A percentile compares a stretch with the other conserved stretches of the same genome.
Conservation (phyloP, 805 yeast species). For the Sugiyamaella americana region DNA sequence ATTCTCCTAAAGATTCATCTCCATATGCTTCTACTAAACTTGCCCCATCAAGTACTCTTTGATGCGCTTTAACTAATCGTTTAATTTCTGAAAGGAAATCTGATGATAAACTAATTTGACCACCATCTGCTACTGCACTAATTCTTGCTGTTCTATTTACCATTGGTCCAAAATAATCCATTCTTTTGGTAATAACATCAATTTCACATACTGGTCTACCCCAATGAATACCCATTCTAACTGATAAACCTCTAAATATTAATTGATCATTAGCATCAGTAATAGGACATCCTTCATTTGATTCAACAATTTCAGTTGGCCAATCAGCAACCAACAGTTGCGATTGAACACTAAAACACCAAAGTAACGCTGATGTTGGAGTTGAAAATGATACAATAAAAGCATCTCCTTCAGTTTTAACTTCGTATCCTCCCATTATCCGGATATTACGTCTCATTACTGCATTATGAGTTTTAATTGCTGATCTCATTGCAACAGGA, state of each 20-base stretch:
- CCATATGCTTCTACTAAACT: slow-evolving; percentile 37
- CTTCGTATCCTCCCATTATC: slow-evolving; percentile 95
- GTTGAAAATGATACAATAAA: slow-evolving; percentile 97
- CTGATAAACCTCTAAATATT: slow-evolving; percentile 84
- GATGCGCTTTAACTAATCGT: slow-evolving; percentile 34
- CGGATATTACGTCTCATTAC: slow-evolving; percentile 91
- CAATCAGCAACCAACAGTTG: slow-evolving; percentile 81
- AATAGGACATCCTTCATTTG: slow-evolving; percentile 77
- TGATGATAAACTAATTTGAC: slow-evolving; percentile 84
- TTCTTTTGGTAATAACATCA: slow-evolving; percentile 90
- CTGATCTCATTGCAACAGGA: slow-evolving; percentile 93
- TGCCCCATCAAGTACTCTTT: slow-evolving; percentile 26
- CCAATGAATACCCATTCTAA: slow-evolving; percentile 98
- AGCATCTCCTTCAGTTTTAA: slow-evolving; percentile 98
- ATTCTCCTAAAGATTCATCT: slow-evolving; percentile 43
- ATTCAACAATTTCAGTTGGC: slow-evolving; percentile 87
- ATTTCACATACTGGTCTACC: slow-evolving; percentile 95
- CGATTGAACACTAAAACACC: slow-evolving; percentile 92
- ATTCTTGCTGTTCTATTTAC: slow-evolving; percentile 93
- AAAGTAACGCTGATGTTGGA: slow-evolving; percentile 78
- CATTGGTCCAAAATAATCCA: slow-evolving; percentile 99
- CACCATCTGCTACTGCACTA: slow-evolving; percentile 94
- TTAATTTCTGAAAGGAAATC: slow-evolving; percentile 74
- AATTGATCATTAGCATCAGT: slow-evolving; percentile 53
- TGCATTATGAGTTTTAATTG: slow-evolving; percentile 88